phyloP scores from a whole-genome alignment of 1,284 basidiomycete genomes.

The Hypsizygus ulmarius region DNA sequence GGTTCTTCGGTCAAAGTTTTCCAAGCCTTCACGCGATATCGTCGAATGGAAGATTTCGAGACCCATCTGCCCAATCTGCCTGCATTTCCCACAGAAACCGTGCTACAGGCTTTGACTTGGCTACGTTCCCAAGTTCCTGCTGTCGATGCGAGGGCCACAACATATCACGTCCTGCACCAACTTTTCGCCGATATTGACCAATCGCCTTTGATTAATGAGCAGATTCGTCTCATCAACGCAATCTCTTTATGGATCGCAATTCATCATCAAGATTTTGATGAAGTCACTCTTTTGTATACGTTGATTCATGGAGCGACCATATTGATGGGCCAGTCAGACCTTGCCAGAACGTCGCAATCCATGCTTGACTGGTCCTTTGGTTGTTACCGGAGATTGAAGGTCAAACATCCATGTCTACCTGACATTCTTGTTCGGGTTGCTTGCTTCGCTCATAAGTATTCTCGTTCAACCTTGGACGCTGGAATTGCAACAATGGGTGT shows the following conservation, averaged over 20 bases:
- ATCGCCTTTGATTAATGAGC: constrained; percentile 84
- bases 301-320: constrained; percentile 68
- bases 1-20: constrained; percentile 43
- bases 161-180: constrained; percentile 76
- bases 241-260: constrained; percentile 73
- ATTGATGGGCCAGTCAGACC: constrained; percentile 67
- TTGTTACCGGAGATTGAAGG: constrained; percentile 38
- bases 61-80: constrained; percentile 65
- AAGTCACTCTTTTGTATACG: constrained; percentile 59
- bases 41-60: constrained; percentile 44
- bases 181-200: constrained; percentile 68
- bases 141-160: constrained; percentile 47
- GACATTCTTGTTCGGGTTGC: constrained; percentile 66
- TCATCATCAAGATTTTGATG: constrained; percentile 52
- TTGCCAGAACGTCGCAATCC: constrained; percentile 67
- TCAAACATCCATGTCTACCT: constrained; percentile 52
- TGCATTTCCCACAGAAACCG: constrained; percentile 42
- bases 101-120: constrained; percentile 64
- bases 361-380: constrained; percentile 77
- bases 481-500: constrained; percentile 36
- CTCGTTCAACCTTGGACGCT: constrained; percentile 28
- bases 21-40: constrained; percentile 47
- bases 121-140: constrained; percentile 38
- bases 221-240: constrained; percentile 73
- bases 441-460: constrained; percentile 55